Percentiles rank a stretch among this genome's conserved stretches.
These are phyloP conservation scores for Thermothelomyces thermophilus DNA, from an alignment of 2,329 filamentous ascomycete genomes.

Conservation along the genomic window DNA sequence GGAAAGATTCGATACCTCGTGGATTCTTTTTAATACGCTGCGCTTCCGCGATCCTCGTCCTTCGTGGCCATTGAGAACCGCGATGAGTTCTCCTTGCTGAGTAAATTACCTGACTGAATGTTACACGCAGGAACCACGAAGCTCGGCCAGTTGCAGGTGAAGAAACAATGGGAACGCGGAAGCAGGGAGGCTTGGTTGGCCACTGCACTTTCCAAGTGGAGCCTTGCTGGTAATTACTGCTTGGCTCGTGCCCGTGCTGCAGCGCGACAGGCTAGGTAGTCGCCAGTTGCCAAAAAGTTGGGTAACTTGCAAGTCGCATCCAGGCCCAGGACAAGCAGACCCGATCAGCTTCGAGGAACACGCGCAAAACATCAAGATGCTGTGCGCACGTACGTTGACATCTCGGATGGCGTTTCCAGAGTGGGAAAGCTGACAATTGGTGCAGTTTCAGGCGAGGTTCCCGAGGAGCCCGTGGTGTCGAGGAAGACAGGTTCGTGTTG, in stretches of 20 bases:
- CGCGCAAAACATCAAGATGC: constrained; percentile 22
- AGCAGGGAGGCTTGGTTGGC: too few species aligned
- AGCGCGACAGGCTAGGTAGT: constrained; percentile 1
- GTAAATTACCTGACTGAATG: too few species aligned
- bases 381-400: constrained; percentile 27
- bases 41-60: too few species aligned
- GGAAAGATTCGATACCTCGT: too few species aligned
- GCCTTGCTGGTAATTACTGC: neutral
- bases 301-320: constrained; percentile 11
- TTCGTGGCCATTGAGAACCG: too few species aligned
- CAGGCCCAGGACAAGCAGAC: neutral
- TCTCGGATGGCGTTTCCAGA: neutral
- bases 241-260: constrained; percentile 8
- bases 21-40: too few species aligned
- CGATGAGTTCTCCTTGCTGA: too few species aligned
- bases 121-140: too few species aligned
- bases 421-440: constrained; percentile 12
- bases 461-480: constrained; percentile 89
- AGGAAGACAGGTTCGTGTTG: constrained; percentile 73
- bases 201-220: neutral
- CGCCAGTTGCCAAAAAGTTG: constrained; percentile 22
- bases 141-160: too few species aligned
- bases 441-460: constrained; percentile 90
- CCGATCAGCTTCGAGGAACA: neutral
- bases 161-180: too few species aligned